A percentile compares a stretch with the other conserved stretches of the same genome.
Conservation (phyloP, 768 basidiomycete genomes). For the Porphyrellus cyaneotinctus region DNA sequence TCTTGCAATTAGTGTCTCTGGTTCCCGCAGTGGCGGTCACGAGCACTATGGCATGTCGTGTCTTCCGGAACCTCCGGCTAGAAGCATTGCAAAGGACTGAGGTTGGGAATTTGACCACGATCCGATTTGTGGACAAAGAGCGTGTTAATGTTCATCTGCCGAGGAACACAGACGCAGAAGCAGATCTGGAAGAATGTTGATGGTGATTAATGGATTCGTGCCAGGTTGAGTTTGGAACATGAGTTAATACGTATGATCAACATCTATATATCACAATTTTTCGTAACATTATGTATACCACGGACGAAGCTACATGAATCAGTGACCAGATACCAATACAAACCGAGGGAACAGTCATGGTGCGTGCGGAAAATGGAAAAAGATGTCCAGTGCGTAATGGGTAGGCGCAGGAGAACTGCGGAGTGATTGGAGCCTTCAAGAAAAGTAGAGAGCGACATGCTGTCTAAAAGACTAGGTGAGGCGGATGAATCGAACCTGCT, state of each 20-base stretch:
- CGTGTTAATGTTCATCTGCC: neutral
- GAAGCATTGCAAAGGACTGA: slow-evolving; percentile 8
- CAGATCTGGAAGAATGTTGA: slow-evolving; percentile 1
- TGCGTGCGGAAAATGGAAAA: neutral
- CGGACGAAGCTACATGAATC: neutral
- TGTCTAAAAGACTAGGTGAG: neutral
- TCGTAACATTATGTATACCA: neutral
- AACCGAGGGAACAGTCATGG: slow-evolving; percentile 10
- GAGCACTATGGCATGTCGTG: slow-evolving; percentile 32
- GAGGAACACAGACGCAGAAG: neutral
- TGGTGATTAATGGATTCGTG: neutral
- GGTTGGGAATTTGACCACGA: slow-evolving; percentile 11
- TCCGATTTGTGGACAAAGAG: slow-evolving; percentile 14
- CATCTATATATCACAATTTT: neutral
- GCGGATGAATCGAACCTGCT: no score
- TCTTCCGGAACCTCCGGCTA: slow-evolving; percentile 34
- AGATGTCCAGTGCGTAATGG: neutral
- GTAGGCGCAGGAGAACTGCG: neutral
- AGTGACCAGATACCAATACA: slow-evolving; percentile 10
- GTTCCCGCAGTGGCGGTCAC: slow-evolving; percentile 30
- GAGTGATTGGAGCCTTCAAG: slow-evolving; percentile 1
- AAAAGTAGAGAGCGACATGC: slow-evolving; percentile 7
- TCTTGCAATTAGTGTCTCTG: slow-evolving; percentile 23
- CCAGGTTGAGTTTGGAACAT: neutral
- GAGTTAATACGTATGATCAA: neutral